Evolutionary conservation across 2,329 filamentous ascomycete species (phyloP).

Genomic region (Teratosphaeriaceae sp.): DNA sequence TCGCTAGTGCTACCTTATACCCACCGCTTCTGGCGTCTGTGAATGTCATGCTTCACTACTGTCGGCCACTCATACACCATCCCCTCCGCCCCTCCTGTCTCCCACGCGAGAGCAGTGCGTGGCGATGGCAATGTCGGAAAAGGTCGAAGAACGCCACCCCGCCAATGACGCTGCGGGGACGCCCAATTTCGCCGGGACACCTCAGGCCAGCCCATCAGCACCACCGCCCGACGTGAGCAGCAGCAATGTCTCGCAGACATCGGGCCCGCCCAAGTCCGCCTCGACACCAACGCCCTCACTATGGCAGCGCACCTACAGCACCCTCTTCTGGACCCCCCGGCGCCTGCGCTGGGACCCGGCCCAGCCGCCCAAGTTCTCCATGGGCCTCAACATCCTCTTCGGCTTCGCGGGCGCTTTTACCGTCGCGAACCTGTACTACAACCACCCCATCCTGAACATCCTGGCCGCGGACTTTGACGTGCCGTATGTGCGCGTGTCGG

Average conservation of each 20-base stretch:
- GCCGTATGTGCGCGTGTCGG: conserved; percentile 58
- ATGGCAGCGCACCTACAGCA: conserved; percentile 20
- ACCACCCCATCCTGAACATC: conserved; percentile 70
- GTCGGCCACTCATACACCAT: no score
- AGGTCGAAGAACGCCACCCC: no score
- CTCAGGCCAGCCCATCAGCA: not conserved
- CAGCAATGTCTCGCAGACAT: conserved; percentile 4
- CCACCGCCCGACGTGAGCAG: not conserved
- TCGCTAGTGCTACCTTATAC: conserved; percentile 1
- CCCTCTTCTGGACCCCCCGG: conserved; percentile 54
- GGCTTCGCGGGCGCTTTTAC: conserved; percentile 61
- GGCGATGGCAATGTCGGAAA: no score
- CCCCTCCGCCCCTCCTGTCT: no score
- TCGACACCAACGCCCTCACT: conserved; percentile 9
- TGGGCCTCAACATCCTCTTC: conserved; percentile 64
- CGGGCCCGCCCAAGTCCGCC: conserved; percentile 1
- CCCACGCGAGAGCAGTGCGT: not conserved
- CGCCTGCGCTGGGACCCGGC: conserved; percentile 62
- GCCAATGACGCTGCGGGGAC: not conserved
- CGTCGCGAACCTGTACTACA: conserved; percentile 77
- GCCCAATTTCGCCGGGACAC: not conserved
- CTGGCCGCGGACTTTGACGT: conserved; percentile 66
- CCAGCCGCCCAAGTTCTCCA: conserved; percentile 60
- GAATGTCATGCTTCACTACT: not conserved
- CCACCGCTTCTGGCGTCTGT: not conserved